Conservation (phyloP, 1,284 basidiomycete species). For the Malassezia restricta region DNA sequence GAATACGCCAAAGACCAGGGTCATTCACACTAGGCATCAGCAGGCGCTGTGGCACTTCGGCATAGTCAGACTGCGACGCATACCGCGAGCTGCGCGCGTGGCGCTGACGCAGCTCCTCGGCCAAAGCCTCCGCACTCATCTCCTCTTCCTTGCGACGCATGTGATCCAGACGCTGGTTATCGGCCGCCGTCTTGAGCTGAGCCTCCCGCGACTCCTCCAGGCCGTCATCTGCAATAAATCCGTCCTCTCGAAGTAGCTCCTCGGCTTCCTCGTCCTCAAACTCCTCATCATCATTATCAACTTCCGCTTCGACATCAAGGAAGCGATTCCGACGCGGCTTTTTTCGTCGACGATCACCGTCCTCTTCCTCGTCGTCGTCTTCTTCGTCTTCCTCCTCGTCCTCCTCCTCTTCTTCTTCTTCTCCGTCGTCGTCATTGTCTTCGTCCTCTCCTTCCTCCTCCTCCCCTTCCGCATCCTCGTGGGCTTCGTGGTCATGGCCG, state of each 20-base stretch:
- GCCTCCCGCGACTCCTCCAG: constrained; percentile 58
- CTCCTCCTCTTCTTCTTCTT: constrained; percentile 36
- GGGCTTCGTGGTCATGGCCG: not conserved
- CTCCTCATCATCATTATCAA: constrained; percentile 55
- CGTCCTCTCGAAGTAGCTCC: constrained; percentile 47
- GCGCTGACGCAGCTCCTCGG: constrained; percentile 68
- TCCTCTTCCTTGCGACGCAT: constrained; percentile 66
- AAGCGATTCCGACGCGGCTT: constrained; percentile 56
- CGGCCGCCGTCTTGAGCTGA: constrained; percentile 52
- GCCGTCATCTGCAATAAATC: constrained; percentile 63
- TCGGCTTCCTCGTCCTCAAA: constrained; percentile 43
- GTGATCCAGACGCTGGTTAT: constrained; percentile 66
- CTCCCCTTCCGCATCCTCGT: constrained; percentile 24
- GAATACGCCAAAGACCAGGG: constrained; percentile 86
- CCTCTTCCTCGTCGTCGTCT: constrained; percentile 22
- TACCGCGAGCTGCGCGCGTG: constrained; percentile 53
- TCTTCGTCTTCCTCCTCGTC: constrained; percentile 32
- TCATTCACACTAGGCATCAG: constrained; percentile 95
- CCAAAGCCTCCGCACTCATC: constrained; percentile 72
- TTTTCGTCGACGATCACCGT: constrained; percentile 21
- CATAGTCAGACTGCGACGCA: constrained; percentile 55
- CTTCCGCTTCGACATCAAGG: constrained; percentile 84
- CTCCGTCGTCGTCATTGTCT: constrained; percentile 33
- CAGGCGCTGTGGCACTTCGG: constrained; percentile 70
- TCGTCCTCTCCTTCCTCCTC: constrained; percentile 24